Conservation (phyloP, 164 flowering plant species). For the Liquidambar formosana region DNA sequence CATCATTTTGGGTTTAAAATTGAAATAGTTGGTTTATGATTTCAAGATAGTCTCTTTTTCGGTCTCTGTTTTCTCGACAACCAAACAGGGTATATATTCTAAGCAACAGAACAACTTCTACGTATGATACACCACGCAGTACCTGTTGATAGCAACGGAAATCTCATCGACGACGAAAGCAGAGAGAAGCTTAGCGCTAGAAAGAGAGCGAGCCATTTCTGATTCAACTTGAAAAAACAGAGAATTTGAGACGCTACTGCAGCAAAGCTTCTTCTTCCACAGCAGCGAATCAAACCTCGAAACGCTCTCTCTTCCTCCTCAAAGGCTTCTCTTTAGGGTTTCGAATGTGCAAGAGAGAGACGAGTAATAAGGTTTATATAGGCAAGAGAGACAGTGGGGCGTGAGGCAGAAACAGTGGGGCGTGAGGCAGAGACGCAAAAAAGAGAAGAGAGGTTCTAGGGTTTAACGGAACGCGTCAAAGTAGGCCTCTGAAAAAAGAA, state of each 20-base stretch:
- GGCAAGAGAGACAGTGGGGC: not conserved
- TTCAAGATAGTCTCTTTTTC: not conserved
- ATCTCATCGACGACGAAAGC: slow-evolving; percentile 40
- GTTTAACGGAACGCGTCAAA: not conserved
- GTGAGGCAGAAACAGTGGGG: too few relatives aligned
- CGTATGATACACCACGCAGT: not conserved
- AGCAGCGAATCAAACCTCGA: not conserved
- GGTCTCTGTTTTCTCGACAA: not conserved
- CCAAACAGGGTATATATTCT: not conserved
- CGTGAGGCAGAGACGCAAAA: not conserved
- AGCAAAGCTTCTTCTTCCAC: slow-evolving; percentile 10
- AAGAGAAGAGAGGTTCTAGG: not conserved
- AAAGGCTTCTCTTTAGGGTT: not conserved
- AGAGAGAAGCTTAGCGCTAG: slow-evolving; percentile 54
- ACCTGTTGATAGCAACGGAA: slow-evolving; percentile 46
- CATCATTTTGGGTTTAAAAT: not conserved
- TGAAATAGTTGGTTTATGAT: not conserved
- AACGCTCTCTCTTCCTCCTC: not conserved
- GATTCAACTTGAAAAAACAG: not conserved
- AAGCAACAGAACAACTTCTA: not conserved
- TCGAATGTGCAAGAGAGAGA: not conserved
- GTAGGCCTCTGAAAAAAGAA: too few relatives aligned
- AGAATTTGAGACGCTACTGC: slow-evolving; percentile 10
- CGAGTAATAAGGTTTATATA: not conserved
- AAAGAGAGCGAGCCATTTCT: slow-evolving; percentile 71